Evolutionary conservation across 2,329 filamentous ascomycete genomes (phyloP).

Genomic region (Fusarium sp.): DNA sequence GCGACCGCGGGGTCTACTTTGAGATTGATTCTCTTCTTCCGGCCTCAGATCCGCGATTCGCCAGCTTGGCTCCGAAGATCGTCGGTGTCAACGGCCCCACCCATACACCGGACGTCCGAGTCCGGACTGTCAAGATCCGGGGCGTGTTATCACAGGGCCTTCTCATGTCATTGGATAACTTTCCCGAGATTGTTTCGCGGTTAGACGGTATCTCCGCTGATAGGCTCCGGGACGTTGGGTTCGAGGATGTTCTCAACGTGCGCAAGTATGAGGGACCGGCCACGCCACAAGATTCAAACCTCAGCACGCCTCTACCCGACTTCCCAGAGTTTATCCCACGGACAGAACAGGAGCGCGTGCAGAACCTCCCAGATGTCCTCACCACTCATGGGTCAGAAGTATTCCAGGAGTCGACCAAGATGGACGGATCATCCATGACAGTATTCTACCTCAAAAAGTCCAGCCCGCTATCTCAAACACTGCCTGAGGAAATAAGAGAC

Average conservation of each 20-base stretch:
- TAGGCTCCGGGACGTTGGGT: constrained; percentile 25
- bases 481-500: constrained; percentile 26
- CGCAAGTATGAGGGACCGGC: constrained; percentile 35
- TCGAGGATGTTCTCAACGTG: constrained; percentile 37
- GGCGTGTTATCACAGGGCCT: constrained; percentile 41
- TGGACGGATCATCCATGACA: constrained; percentile 55
- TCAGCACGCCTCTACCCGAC: constrained; percentile 14
- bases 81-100: not conserved
- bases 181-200: constrained; percentile 28
- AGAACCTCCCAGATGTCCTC: constrained; percentile 39
- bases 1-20: constrained; percentile 39
- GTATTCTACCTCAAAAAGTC: constrained; percentile 51
- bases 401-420: constrained; percentile 55
- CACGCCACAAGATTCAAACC: not conserved
- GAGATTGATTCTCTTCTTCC: constrained; percentile 44
- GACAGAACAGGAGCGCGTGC: constrained; percentile 43
- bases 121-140: constrained; percentile 35
- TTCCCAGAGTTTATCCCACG: constrained; percentile 39
- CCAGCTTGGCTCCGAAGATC: constrained; percentile 22
- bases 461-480: constrained; percentile 29
- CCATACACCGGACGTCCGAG: constrained; percentile 27
- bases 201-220: not conserved
- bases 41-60: constrained; percentile 34
- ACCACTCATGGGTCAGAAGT: constrained; percentile 28
- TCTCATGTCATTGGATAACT: constrained; percentile 32